phyloP scores from a whole-genome alignment of 2,329 filamentous ascomycete genomes.

The Trichoderma sp. region DNA sequence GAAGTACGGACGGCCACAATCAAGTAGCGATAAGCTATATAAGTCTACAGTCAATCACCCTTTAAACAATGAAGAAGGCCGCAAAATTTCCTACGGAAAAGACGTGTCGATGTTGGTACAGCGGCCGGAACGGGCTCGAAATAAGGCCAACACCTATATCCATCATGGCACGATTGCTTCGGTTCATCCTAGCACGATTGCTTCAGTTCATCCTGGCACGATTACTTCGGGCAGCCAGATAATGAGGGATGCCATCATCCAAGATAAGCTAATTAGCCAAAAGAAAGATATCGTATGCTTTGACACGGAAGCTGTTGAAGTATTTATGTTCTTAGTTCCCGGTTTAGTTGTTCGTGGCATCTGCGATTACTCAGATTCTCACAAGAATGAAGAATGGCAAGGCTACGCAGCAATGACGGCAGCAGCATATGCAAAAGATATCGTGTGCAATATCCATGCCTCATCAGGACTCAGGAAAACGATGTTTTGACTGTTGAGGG shows the following conservation, averaged over 20 bases:
- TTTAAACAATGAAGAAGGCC: background rate
- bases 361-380: background rate
- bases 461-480: constrained; percentile 12
- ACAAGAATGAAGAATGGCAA: constrained; percentile 22
- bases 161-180: constrained; percentile 15
- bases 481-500: too few relatives aligned
- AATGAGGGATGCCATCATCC: constrained; percentile 24
- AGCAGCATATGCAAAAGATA: constrained; percentile 31
- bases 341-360: background rate
- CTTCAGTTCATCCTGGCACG: constrained; percentile 1
- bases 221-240: constrained; percentile 21
- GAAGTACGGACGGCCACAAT: constrained; percentile 18
- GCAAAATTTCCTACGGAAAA: background rate
- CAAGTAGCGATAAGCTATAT: constrained; percentile 19
- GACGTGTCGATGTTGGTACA: background rate
- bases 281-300: constrained; percentile 23
- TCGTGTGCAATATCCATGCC: constrained; percentile 22
- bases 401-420: constrained; percentile 32
- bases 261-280: constrained; percentile 26
- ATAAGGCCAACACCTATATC: background rate
- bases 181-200: constrained; percentile 15
- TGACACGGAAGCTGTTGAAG: background rate
- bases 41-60: constrained; percentile 4
- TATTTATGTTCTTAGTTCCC: too few relatives aligned
- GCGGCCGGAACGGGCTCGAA: background rate